Evolutionary conservation across 129 eudicot genomes (phyloP), one percentile per base, ranked within the genome.

Genomic region (Glebionis coronaria): DNA sequence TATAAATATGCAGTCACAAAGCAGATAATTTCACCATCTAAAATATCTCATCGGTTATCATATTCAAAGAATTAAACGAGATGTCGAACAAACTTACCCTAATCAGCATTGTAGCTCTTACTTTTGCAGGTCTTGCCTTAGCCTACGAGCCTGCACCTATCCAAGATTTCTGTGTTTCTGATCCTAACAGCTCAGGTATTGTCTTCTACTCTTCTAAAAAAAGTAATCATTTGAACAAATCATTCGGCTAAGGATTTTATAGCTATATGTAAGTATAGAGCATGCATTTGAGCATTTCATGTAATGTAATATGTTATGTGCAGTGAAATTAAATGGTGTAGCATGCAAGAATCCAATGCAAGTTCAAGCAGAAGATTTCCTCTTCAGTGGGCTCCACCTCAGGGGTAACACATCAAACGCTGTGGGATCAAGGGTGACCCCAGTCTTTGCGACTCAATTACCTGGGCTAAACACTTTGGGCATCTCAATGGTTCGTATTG

Each of bases 381-480:
- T 42, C 68, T 80, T 75, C 46, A 71, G 74, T 9, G 84, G 84
- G 28, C 77, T 80, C 6, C 81, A 75, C 56, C 20, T 75, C 27
- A 50, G 42, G 44, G 81, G 84, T 31, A 80, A 80, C 59, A 80
- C 81, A 52, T 75, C 84, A 9, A 79, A 79, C 63, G 58, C 73
- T 7, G 18, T 49, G 12, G 83, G 83, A 40, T 79, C 76, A 54
- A 74, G 28, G 60, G 83, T 74, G 29, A 79, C 83, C 55, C 76
- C 77, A 0, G 80, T 79, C 11, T 68, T 65, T 31, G 80, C 25
- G 16, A 28, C 69, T 12, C 80, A 74, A 42, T 20, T 79, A 15
- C 70, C 80, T 0, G 84, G 84, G 19, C 72, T 80, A 35, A 75
- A 80, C 67, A 80, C 75, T 60, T 66, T 80, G 40, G 81, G 84